Evolutionary conservation across 1,139 yeast genomes (phyloP), one percentile per base, ranked within the genome.

Genomic region (Pichia sp.): DNA sequence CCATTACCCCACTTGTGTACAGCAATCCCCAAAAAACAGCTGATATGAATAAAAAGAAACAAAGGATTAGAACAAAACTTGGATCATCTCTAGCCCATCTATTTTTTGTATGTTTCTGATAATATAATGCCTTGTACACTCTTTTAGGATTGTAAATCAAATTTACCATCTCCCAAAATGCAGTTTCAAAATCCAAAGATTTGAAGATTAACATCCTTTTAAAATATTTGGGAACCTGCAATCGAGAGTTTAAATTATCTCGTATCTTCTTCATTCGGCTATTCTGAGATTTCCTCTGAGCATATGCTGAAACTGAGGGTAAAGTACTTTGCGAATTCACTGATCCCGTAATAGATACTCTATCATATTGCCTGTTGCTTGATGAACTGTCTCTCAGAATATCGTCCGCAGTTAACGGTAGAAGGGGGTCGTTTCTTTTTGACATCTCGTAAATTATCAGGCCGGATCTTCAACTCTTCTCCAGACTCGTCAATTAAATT

Each of bases 1-100:
- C 79, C 26, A 70, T 46, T 9, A 82, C 48, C 3, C 74, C 69
- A 1, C 86, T 84, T 1, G 84, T 74, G 56, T 84, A 86, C 0
- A 89, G 84, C 40, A 84, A 61, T 1, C 96, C 95, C 96, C 96
- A 88, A 5, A 89, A 93, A 26, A 88, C 56, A 0, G 96, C 95
- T 50, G 91, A 79, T 12, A 84, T 60, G 3, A 77, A 69, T 24
- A 88, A 63, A 47, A 86, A 72, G 2, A 69, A 64, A 14, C 86
- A 74, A 39, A 86, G 67, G 36, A 88, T 65, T 33, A 88, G 74
- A 44, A 84, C 77, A 58, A 88, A 88, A 26, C 93, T 80, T 0
- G 96, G 96, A 58, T 88, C 96, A 58, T 88, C 96, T 51, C 96
- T 68, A 0, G 95, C 80, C 79, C 91, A 85, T 47, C 72, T 71